phyloP scores from a whole-genome alignment of 495 filamentous ascomycete species.

The Penicillium simplicissimum region DNA sequence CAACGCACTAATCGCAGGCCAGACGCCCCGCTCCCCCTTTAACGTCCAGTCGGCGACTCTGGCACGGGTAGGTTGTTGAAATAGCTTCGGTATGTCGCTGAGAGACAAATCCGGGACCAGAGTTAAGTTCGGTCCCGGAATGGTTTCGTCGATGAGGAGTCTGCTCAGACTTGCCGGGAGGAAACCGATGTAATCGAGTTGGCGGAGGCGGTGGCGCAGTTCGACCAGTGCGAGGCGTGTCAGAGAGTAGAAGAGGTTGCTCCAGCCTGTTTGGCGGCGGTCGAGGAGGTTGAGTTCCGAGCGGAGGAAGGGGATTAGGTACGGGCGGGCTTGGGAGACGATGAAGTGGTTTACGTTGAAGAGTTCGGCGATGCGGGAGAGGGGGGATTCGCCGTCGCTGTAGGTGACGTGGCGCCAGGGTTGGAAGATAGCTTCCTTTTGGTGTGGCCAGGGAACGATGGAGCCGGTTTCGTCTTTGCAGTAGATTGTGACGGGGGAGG shows the following conservation, averaged over 20 bases:
- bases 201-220: slow-evolving; percentile 76
- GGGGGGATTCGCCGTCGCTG: slow-evolving; percentile 75
- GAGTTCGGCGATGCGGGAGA: slow-evolving; percentile 81
- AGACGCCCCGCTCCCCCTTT: slow-evolving; percentile 82
- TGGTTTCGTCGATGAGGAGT: slow-evolving; percentile 82
- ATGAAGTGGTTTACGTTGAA: slow-evolving; percentile 99
- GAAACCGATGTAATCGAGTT: slow-evolving; percentile 75
- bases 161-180: slow-evolving; percentile 69
- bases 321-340: slow-evolving; percentile 92
- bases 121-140: slow-evolving; percentile 78
- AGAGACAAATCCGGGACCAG: slow-evolving; percentile 78
- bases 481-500: slow-evolving; percentile 68
- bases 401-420: slow-evolving; percentile 69
- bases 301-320: slow-evolving; percentile 85
- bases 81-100: slow-evolving; percentile 69
- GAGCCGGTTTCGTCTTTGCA: slow-evolving; percentile 80
- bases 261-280: slow-evolving; percentile 58
- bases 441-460: slow-evolving; percentile 76
- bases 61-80: slow-evolving; percentile 76
- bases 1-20: slow-evolving; percentile 86
- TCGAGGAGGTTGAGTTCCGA: slow-evolving; percentile 78
- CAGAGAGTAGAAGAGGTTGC: slow-evolving; percentile 60
- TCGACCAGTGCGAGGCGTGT: slow-evolving; percentile 72
- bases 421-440: slow-evolving; percentile 64
- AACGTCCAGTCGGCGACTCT: slow-evolving; percentile 83